phyloP scores from a whole-genome alignment of 306 rosid genomes.

The Prunus dulcis region DNA sequence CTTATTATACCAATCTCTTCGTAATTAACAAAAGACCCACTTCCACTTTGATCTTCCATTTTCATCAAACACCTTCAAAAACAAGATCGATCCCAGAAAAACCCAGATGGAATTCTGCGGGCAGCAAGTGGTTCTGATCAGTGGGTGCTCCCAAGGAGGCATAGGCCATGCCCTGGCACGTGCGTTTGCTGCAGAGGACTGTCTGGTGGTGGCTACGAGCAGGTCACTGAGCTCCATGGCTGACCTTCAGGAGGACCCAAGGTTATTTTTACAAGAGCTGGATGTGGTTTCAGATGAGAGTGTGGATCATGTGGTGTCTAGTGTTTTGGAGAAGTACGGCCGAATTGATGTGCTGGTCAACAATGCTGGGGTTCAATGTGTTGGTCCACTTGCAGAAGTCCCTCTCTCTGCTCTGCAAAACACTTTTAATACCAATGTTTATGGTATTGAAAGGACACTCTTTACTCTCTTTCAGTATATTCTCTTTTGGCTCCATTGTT shows the following conservation, averaged over 20 bases:
- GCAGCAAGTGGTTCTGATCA: conserved; percentile 61
- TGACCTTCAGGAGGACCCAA: conserved; percentile 45
- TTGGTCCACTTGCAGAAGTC: conserved; percentile 75
- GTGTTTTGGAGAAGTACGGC: conserved; percentile 49
- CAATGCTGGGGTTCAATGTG: conserved; percentile 77
- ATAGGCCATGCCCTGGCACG: conserved; percentile 77
- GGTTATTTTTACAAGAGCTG: conserved; percentile 58
- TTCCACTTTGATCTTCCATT: neutral
- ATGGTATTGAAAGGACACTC: conserved; percentile 27
- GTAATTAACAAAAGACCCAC: neutral
- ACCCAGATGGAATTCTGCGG: conserved; percentile 28
- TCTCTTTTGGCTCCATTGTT: neutral
- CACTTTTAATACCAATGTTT: conserved; percentile 72
- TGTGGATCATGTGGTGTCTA: conserved; percentile 38
- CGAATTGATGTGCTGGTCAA: conserved; percentile 71
- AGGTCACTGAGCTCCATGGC: conserved; percentile 54
- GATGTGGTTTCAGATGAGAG: conserved; percentile 76
- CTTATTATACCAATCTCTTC: too few relatives aligned
- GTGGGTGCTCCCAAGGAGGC: conserved; percentile 68
- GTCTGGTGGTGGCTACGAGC: conserved; percentile 74
- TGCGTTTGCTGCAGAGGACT: conserved; percentile 57
- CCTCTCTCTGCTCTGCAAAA: conserved; percentile 54
- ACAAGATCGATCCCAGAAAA: neutral
- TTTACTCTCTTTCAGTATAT: neutral
- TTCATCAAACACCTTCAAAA: neutral